These are phyloP conservation scores for Pinus albicaulis DNA, from an alignment of 75 land plant species.

Conservation along the genomic window DNA sequence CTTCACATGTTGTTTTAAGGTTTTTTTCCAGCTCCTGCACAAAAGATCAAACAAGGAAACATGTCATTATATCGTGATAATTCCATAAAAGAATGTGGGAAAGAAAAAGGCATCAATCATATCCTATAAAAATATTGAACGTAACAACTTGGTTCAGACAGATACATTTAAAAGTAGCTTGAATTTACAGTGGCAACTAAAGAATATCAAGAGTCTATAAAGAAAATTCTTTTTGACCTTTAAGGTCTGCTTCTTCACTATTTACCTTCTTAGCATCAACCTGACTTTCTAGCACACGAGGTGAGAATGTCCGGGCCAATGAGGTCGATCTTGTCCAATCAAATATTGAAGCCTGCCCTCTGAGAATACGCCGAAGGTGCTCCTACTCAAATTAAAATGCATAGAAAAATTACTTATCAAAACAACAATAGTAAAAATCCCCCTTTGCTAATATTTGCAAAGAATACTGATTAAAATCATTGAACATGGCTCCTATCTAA, in stretches of 20 bases:
- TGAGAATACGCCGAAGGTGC: constrained; percentile 85
- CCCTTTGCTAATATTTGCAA: background rate
- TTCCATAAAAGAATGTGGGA: background rate
- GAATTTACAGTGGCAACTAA: too few relatives aligned
- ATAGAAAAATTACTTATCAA: background rate
- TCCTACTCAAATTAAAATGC: constrained; percentile 51
- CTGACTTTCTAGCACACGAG: constrained; percentile 92
- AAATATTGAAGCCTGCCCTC: constrained; percentile 91
- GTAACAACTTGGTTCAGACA: background rate
- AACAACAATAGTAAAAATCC: background rate
- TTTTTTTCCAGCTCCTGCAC: constrained; percentile 87
- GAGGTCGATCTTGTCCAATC: constrained; percentile 88
- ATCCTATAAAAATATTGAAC: background rate
- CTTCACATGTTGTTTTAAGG: constrained; percentile 94
- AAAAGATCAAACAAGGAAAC: background rate
- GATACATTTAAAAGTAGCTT: background rate
- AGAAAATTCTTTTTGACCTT: background rate
- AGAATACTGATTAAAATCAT: background rate
- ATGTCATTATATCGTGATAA: background rate
- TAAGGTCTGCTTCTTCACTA: background rate
- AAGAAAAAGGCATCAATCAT: background rate
- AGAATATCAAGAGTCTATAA: background rate
- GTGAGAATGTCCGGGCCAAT: constrained; percentile 92
- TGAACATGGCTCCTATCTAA: too few relatives aligned
- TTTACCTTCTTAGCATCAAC: constrained; percentile 95